Conservation (phyloP, 176 grass and related monocot genomes). For the Juncus inflexus region DNA sequence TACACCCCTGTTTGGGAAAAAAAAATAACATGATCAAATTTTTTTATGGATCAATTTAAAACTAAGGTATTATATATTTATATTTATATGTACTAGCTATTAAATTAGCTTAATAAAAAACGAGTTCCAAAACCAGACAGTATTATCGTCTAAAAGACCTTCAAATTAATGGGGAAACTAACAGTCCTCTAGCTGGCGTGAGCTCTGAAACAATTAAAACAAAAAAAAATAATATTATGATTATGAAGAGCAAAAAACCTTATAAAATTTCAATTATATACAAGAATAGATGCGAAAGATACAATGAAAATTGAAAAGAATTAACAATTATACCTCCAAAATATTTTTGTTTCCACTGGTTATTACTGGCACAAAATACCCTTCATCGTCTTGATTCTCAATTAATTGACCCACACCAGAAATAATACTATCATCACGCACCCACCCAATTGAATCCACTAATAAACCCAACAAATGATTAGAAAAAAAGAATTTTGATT, state of each 20-base stretch:
- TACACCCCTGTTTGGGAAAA: constrained; percentile 42
- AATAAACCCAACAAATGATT: constrained; percentile 29
- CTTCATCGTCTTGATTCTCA: constrained; percentile 63
- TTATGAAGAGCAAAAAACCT: too few species aligned
- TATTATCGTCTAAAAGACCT: constrained; percentile 72
- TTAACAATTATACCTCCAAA: constrained; percentile 45
- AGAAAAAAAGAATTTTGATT: constrained; percentile 6
- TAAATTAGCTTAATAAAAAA: constrained; percentile 64
- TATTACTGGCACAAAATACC: constrained; percentile 86
- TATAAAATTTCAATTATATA: background rate
- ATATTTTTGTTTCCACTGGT: constrained; percentile 44
- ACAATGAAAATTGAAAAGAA: background rate
- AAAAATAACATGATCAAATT: constrained; percentile 22
- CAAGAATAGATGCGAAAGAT: constrained; percentile 6
- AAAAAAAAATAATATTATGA: background rate
- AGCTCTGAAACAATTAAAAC: constrained; percentile 36
- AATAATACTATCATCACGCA: constrained; percentile 73
- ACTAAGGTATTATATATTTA: constrained; percentile 2
- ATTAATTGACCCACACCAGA: constrained; percentile 63
- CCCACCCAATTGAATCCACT: constrained; percentile 90
- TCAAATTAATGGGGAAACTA: constrained; percentile 62
- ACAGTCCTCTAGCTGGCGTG: constrained; percentile 59
- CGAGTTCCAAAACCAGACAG: constrained; percentile 62
- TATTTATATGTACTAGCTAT: constrained; percentile 58
- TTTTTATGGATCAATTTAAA: background rate